phyloP scores from a whole-genome alignment of 768 basidiomycete species.

The Boletales sp. region DNA sequence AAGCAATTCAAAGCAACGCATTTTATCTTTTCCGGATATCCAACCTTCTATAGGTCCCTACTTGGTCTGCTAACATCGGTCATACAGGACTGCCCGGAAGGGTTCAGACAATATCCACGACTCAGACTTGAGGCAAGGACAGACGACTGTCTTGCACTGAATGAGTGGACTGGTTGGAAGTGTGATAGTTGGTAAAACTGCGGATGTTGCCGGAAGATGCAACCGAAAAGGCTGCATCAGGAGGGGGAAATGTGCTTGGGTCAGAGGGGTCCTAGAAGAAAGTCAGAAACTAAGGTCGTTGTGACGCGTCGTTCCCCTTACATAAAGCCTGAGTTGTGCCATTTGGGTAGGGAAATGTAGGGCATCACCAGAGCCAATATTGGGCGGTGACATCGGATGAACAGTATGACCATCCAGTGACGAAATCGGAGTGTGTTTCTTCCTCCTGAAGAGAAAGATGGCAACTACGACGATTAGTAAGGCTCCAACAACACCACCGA shows the following conservation, averaged over 20 bases:
- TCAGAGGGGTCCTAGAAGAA: slow-evolving; percentile 34
- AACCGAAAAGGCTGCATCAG: slow-evolving; percentile 10
- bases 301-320: slow-evolving; percentile 11
- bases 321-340: slow-evolving; percentile 28
- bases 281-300: not conserved
- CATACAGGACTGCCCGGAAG: too few species aligned
- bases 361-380: slow-evolving; percentile 7
- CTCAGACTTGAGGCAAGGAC: too few species aligned
- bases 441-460: slow-evolving; percentile 37
- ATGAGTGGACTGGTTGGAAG: slow-evolving; percentile 10
- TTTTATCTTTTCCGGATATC: too few species aligned
- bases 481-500: slow-evolving; percentile 59
- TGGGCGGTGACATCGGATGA: not conserved
- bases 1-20: too few species aligned
- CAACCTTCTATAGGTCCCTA: too few species aligned
- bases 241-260: slow-evolving; percentile 35
- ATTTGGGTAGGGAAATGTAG: slow-evolving; percentile 11
- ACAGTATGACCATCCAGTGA: too few species aligned
- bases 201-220: not conserved
- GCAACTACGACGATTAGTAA: slow-evolving; percentile 37
- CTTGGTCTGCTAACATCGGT: too few species aligned
- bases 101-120: too few species aligned
- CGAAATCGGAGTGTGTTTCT: slow-evolving; percentile 18
- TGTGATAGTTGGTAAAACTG: slow-evolving; percentile 1
- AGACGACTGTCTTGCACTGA: not conserved